These are phyloP conservation scores for Exophiala xenobiotica DNA, from an alignment of 2,329 filamentous ascomycete species.

Conservation along the genomic window DNA sequence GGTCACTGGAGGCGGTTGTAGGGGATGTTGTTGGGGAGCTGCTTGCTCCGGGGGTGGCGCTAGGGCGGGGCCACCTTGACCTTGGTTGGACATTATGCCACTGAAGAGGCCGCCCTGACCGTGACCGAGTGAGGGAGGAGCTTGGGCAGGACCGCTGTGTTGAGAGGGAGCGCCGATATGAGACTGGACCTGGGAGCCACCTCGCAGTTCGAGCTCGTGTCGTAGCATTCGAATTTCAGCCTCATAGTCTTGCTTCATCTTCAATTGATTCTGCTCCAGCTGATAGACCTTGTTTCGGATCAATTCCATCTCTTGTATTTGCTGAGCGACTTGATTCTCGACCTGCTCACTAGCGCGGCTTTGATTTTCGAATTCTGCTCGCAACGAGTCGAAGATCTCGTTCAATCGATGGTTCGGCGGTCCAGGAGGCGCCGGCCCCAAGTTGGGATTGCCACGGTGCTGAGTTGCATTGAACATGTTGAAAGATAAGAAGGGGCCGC, in stretches of 20 bases:
- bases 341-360: conserved; percentile 78
- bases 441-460: conserved; percentile 30
- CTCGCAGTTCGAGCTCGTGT: conserved; percentile 77
- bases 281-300: conserved; percentile 90
- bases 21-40: conserved; percentile 56
- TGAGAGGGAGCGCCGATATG: conserved; percentile 71
- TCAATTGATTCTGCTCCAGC: conserved; percentile 85
- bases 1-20: conserved; percentile 53
- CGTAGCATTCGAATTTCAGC: conserved; percentile 83
- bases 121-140: conserved; percentile 81
- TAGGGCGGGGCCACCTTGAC: conserved; percentile 79
- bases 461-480: conserved; percentile 31
- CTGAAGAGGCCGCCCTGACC: conserved; percentile 89
- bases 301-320: conserved; percentile 93
- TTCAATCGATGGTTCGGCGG: conserved; percentile 70
- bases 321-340: conserved; percentile 90
- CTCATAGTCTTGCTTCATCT: conserved; percentile 92
- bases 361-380: conserved; percentile 86
- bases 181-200: conserved; percentile 59
- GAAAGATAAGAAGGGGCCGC: background rate
- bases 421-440: conserved; percentile 47
- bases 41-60: conserved; percentile 71
- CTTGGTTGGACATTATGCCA: conserved; percentile 89
- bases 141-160: conserved; percentile 77
- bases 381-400: conserved; percentile 87